Evolutionary conservation across 2,329 filamentous ascomycete species (phyloP), one percentile per base, ranked within the genome.

Genomic region (Magnaporthiopsis poae): DNA sequence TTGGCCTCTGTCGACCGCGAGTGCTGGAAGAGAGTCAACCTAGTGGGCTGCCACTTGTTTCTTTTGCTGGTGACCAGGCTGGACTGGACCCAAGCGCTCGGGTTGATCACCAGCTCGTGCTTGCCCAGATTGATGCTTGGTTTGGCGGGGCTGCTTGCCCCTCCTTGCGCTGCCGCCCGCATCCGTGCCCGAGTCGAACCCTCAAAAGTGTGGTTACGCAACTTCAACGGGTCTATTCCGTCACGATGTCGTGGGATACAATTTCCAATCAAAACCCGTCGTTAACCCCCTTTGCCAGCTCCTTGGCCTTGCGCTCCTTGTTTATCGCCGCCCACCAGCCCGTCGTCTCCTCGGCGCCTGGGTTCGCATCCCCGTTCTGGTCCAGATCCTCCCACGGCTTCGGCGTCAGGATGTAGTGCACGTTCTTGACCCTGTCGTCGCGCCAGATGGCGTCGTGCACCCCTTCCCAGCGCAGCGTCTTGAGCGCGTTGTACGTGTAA

Each of bases 401-500:
- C 0, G 85, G 71, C 27, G 71, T 81, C 29, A 88, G 73, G 62
- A 88, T 86, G 68, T 85, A 87, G 72, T 88, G 86, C 7, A 88
- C 74, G 70, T 86, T 86, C 77, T 85, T 86, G 64, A 88, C 83
- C 60, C 76, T 73, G 25, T 81, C 81, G 70, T 88, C 85, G 13
- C 77, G 75, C 86, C 86, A 88, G 67, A 88, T 84, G 66, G 75
- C 72, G 35, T 75, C 74, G 71, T 88, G 86, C 36, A 86, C 84
- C 15, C 77, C 79, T 21, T 77, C 67, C 71, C 71, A 72, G n/a
- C 71, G 70, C 77, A 88, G 68, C 21, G 86, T 87, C 80, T 88
- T 87, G 68, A 88, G 79, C 12, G 84, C 86, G 70, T 88, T 88
- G 74, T 87, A 88, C 18, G 81, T 76, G 70, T 87, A 88, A 1